Base-by-base conservation (phyloP, 352 stramenopile species). In the Phytophthora kernoviae region DNA sequence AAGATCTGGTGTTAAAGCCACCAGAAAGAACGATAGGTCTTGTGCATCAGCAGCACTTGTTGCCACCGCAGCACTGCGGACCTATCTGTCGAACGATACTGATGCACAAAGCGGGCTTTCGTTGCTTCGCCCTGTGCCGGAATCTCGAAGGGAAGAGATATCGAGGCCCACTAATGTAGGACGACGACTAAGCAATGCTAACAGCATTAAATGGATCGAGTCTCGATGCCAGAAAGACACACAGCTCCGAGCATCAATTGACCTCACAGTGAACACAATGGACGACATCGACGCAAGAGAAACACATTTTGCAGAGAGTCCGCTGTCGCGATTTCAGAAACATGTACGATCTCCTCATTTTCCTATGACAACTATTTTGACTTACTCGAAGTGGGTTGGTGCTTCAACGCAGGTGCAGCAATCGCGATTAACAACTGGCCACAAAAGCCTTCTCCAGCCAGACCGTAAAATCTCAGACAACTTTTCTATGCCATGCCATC, bases 301-400 rank as follows among this genome's bases (percentile, higher is more conserved):
- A 27, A 18, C 9, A 21, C 30, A 12, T 44, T 32, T 33, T 5
- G 57, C 63, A 21, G 58, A 72, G 34, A 84, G 73, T 12, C 77
- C 77, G 5, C 47, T 84, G 17, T 84, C 77, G 30, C 65, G 77
- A 2, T 82, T 87, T 21, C 61, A 70, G 18, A 74, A 60, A n/a
- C 68, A 83, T 54, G 73, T 73, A 57, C 30, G 67, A 39, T 2
- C 7, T 57, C 37, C 5, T 42, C 26, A 6, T 26, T 40, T 8
- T 37, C 21, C 1, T 17, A 40, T 7, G 8, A n/a, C 8, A 37
- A 5, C 15, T 33, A 5, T 2, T 18, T 47, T 42, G 15, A 30
- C 46, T 71, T 9, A 67, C 42, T 54, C 46, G 21, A n/a, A 11
- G 33, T 56, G 43, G 8, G 5, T 54, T n/a, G n/a, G n/a, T n/a